A percentile compares a stretch with the other conserved stretches of the same genome.
Conservation (phyloP, 1,284 basidiomycete species). For the Boletus holoroseus region DNA sequence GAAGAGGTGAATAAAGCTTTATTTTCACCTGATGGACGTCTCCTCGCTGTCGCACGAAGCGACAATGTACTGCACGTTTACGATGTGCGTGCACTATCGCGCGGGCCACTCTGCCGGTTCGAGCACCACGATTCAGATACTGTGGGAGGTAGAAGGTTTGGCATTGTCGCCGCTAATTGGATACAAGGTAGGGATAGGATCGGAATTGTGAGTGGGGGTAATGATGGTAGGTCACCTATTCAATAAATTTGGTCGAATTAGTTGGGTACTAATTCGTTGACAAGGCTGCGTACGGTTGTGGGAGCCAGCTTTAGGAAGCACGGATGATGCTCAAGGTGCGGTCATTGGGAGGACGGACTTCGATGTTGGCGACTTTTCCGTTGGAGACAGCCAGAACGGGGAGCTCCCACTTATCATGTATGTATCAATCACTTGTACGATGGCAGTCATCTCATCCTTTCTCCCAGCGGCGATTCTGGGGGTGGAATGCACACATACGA, state of each 20-base stretch:
- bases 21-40: slow-evolving; percentile 58
- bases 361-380: slow-evolving; percentile 54
- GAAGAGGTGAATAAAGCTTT: slow-evolving; percentile 46
- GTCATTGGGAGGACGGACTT: slow-evolving; percentile 48
- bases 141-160: slow-evolving; percentile 39
- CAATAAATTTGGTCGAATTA: background rate
- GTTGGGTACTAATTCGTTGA: slow-evolving; percentile 8
- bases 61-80: slow-evolving; percentile 61
- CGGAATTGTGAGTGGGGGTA: slow-evolving; percentile 56
- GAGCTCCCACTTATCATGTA: slow-evolving; percentile 60
- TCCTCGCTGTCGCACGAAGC: slow-evolving; percentile 53
- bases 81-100: slow-evolving; percentile 50
- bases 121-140: slow-evolving; percentile 40
- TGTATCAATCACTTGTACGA: slow-evolving; percentile 29
- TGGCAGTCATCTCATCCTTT: slow-evolving; percentile 10
- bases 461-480: slow-evolving; percentile 29
- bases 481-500: slow-evolving; percentile 32
- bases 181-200: slow-evolving; percentile 40
- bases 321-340: slow-evolving; percentile 41
- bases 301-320: slow-evolving; percentile 45
- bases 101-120: slow-evolving; percentile 44
- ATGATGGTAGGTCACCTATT: slow-evolving; percentile 47
- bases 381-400: slow-evolving; percentile 49
- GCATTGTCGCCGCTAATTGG: slow-evolving; percentile 56
- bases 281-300: slow-evolving; percentile 63